Base-by-base conservation (phyloP, 805 yeast genomes). In the Metschnikowia peoriensis region DNA sequence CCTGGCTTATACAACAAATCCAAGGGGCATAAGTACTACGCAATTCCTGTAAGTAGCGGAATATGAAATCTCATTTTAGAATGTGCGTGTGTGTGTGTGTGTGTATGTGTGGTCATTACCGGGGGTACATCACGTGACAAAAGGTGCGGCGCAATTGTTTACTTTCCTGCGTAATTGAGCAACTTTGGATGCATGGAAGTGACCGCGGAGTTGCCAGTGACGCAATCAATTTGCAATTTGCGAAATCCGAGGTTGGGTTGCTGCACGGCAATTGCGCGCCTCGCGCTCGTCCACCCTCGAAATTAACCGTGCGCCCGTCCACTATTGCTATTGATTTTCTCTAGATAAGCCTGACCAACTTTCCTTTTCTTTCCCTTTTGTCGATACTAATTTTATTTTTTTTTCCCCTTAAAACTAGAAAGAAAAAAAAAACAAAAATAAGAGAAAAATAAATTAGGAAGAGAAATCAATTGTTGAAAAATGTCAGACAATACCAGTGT, bases 401-500 rank as follows among this genome's bases (percentile, higher is more conserved):
- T 15, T n/a, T n/a, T n/a, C n/a, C n/a, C n/a, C n/a, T n/a, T n/a
- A n/a, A n/a, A n/a, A n/a, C n/a, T 17, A 15, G 28, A 41, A 28
- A 15, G 28, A 39, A 46, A 1, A 39, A 22, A 6, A 40, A 40
- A 28, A 16, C 32, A 28, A 48, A 42, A 28, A 16, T 15, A 29
- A 32, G 14, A 9, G n/a, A 16, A 38, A 17, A n/a, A 9, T 28
- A 29, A 14, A 9, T 22, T 22, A 22, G 22, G 22, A 22, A 22
- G 4, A 22, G 22, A 22, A 22, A 22, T 22, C 4, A 22, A 22
- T 22, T 22, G 22, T 22, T 22, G 12, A 35, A 41, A 16, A 37
- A 56, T 56, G 60, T 56, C 60, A 12, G 60, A 51, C n/a, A 11
- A 52, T 29, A 42, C 53, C 10, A 44, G 37, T 27, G 15, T 22